phyloP scores from a whole-genome alignment of 164 flowering plant genomes.

The Chimonanthus salicifolius region DNA sequence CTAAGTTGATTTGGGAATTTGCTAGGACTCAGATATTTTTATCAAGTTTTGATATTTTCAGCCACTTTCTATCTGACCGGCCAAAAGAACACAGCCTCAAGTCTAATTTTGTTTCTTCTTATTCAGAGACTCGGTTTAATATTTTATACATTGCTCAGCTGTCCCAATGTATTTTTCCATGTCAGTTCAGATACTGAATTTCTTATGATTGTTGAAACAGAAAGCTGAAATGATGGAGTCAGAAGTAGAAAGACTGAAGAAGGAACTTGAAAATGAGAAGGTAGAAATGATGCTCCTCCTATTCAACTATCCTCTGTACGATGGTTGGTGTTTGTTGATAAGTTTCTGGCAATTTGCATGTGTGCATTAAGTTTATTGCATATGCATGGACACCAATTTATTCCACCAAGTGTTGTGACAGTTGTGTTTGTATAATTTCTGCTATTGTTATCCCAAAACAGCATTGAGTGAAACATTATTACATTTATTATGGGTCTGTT shows the following conservation, averaged over 20 bases:
- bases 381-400: not conserved
- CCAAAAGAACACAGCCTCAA: no score
- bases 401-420: not conserved
- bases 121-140: no score
- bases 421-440: not conserved
- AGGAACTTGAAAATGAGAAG: constrained; percentile 88
- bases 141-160: no score
- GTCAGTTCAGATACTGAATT: not conserved
- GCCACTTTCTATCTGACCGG: no score
- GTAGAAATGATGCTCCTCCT: constrained; percentile 33
- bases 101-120: no score
- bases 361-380: not conserved
- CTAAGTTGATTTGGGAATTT: no score
- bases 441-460: not conserved
- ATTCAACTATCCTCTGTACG: not conserved
- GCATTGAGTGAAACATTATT: not conserved
- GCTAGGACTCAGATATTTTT: no score
- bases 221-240: constrained; percentile 64
- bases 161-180: not conserved
- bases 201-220: constrained; percentile 37
- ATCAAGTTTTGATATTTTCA: no score
- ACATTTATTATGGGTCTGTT: no score
- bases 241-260: constrained; percentile 47
- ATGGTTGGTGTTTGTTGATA: not conserved
- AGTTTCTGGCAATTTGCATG: not conserved